phyloP scores from a whole-genome alignment of 2,329 filamentous ascomycete species.

The Scedosporium boydii region DNA sequence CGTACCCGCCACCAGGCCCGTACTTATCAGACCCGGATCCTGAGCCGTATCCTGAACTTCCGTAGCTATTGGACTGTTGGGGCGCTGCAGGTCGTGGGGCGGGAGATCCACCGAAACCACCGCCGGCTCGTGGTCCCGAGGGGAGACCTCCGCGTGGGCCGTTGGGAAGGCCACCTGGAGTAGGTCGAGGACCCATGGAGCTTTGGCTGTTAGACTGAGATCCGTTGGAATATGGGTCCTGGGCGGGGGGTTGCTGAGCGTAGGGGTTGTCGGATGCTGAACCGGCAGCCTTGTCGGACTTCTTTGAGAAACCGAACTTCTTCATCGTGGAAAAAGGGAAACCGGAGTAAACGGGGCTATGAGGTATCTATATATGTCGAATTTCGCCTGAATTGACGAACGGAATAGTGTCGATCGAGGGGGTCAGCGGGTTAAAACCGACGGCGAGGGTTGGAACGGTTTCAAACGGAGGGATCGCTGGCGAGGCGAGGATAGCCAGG shows the following conservation, averaged over 20 bases:
- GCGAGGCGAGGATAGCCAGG: not conserved
- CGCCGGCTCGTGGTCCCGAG: conserved; percentile 18
- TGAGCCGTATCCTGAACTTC: too few relatives aligned
- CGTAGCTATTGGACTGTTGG: too few relatives aligned
- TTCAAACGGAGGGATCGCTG: not conserved
- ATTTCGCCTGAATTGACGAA: not conserved
- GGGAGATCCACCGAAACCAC: conserved; percentile 25
- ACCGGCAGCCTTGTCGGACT: conserved; percentile 42
- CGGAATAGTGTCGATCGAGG: not conserved
- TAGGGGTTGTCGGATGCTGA: conserved; percentile 42
- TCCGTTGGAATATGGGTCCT: conserved; percentile 48
- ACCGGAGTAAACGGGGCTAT: not conserved
- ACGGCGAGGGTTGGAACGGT: not conserved
- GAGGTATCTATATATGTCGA: not conserved
- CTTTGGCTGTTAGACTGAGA: not conserved
- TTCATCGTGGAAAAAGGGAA: conserved; percentile 34
- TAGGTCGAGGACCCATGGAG: conserved; percentile 22
- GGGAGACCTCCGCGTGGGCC: conserved; percentile 25
- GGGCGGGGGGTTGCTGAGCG: conserved; percentile 30
- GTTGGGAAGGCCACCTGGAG: conserved; percentile 7
- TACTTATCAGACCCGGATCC: too few relatives aligned
- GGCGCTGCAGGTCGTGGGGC: conserved; percentile 5
- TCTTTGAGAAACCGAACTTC: conserved; percentile 52
- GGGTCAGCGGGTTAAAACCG: not conserved
- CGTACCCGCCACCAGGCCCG: conserved; percentile 16